phyloP scores from a whole-genome alignment of 257 asterid genomes.

The Solanum boliviense region DNA sequence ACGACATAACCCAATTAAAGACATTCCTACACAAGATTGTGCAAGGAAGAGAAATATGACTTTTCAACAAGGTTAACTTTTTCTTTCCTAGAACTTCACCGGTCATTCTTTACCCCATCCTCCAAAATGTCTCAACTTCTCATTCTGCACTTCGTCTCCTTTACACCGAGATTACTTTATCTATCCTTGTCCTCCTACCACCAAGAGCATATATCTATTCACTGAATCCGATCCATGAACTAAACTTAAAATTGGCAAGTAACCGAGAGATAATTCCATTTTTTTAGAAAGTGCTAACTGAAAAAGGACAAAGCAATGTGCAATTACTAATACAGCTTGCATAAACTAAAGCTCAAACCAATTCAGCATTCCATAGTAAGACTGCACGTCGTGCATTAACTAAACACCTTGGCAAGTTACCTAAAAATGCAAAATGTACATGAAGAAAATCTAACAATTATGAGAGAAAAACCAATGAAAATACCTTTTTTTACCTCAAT shows the following conservation, averaged over 20 bases:
- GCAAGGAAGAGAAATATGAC: neutral
- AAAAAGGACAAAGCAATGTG: neutral
- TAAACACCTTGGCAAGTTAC: neutral
- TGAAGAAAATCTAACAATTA: neutral
- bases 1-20: neutral
- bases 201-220: neutral
- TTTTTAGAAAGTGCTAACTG: neutral
- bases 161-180: neutral
- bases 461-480: neutral
- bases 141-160: neutral
- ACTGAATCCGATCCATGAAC: neutral
- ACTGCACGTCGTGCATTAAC: neutral
- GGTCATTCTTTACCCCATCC: neutral
- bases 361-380: neutral
- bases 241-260: neutral
- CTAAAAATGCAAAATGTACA: neutral
- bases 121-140: neutral
- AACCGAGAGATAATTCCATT: accelerated
- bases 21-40: neutral
- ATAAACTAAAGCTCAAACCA: neutral
- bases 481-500: neutral
- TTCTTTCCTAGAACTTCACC: neutral
- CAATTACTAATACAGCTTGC: neutral
- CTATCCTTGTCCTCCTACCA: neutral
- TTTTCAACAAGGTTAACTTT: neutral